phyloP scores from a whole-genome alignment of 371 early-diverging fungal genomes.

The Lichtheimia ornata region DNA sequence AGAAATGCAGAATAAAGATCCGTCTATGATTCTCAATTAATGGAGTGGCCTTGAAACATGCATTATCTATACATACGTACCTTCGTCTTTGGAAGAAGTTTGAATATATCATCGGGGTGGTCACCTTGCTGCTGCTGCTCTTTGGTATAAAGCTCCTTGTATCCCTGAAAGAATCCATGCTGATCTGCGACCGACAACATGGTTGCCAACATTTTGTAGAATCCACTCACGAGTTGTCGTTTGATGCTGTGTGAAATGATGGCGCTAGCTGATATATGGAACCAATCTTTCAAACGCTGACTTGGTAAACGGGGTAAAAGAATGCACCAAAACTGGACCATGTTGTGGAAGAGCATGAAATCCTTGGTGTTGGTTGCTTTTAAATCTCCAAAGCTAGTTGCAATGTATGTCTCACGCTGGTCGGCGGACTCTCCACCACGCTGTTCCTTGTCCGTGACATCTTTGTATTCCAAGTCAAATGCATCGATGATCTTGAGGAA shows the following conservation, averaged over 20 bases:
- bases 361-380: constrained; percentile 65
- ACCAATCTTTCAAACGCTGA: constrained; percentile 59
- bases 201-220: constrained; percentile 68
- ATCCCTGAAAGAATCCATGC: constrained; percentile 36
- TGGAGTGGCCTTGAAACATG: neutral
- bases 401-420: neutral
- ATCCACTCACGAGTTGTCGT: constrained; percentile 73
- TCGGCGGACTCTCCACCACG: constrained; percentile 2
- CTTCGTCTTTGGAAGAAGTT: constrained; percentile 3
- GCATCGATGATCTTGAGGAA: constrained; percentile 25
- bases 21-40: constrained; percentile 9
- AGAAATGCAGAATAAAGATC: constrained; percentile 28
- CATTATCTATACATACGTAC: neutral
- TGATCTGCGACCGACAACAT: constrained; percentile 49
- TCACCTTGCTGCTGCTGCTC: constrained; percentile 9
- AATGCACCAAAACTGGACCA: constrained; percentile 66
- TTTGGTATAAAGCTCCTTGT: constrained; percentile 10
- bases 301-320: constrained; percentile 53
- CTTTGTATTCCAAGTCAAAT: constrained; percentile 35
- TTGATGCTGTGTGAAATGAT: constrained; percentile 56
- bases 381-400: constrained; percentile 23
- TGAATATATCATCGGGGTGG: neutral
- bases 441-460: constrained; percentile 13
- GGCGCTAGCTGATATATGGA: constrained; percentile 52
- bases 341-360: constrained; percentile 67